Conservation (phyloP, 1,284 basidiomycete genomes). For the Ganoderma resinaceum region DNA sequence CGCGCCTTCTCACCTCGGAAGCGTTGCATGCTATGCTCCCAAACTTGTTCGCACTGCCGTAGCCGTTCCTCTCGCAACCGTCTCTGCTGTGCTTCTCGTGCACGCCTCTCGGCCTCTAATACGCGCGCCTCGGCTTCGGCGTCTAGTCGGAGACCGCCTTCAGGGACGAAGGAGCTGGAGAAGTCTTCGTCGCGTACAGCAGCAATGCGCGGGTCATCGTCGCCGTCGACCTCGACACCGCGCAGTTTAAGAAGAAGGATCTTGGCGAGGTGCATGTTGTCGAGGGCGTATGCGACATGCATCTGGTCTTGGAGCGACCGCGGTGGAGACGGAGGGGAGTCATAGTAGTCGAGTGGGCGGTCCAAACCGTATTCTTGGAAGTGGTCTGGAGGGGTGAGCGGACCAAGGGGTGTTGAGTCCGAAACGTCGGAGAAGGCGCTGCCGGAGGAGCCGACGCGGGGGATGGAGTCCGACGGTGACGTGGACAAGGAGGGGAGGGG, state of each 20-base stretch:
- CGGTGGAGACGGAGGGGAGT: conserved; percentile 54
- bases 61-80: conserved; percentile 50
- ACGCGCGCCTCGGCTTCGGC: conserved; percentile 45
- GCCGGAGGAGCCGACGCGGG: conserved; percentile 33
- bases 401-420: conserved; percentile 32
- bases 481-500: conserved; percentile 29
- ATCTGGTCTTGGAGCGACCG: conserved; percentile 66
- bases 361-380: conserved; percentile 20
- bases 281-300: conserved; percentile 68
- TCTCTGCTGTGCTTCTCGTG: conserved; percentile 49
- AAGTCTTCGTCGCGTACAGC: conserved; percentile 72
- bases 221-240: conserved; percentile 62
- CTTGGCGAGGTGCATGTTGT: conserved; percentile 70
- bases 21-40: conserved; percentile 56
- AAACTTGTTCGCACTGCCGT: conserved; percentile 54
- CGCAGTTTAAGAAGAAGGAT: conserved; percentile 65
- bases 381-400: conserved; percentile 38
- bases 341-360: conserved; percentile 42
- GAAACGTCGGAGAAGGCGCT: conserved; percentile 42
- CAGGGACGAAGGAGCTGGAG: conserved; percentile 63
- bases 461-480: conserved; percentile 33
- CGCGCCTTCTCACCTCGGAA: conserved; percentile 50
- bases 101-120: conserved; percentile 37
- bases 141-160: conserved; percentile 57
- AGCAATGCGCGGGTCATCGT: conserved; percentile 67